Conservation (phyloP, 371 early-diverging fungal genomes). For the Lichtheimia corymbifera region DNA sequence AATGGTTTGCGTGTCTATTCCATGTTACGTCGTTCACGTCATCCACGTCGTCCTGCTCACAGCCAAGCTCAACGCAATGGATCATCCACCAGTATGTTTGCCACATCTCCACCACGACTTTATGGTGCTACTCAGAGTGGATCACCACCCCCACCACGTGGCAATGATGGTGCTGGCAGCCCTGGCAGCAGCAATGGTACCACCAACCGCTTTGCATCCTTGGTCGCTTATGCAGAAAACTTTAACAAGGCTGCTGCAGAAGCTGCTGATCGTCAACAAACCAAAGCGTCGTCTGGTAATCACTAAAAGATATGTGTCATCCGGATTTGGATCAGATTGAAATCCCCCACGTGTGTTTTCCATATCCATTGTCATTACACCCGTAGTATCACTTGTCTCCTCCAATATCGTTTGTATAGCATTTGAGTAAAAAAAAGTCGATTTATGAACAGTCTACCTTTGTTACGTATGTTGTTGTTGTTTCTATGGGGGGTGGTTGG, state of each 20-base stretch:
- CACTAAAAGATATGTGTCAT: neutral
- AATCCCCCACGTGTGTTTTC: neutral
- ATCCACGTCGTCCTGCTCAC: slow-evolving; percentile 10
- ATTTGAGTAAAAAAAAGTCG: neutral
- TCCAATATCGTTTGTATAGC: neutral
- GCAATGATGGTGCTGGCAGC: slow-evolving; percentile 20
- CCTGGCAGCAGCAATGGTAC: neutral
- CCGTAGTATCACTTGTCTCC: neutral
- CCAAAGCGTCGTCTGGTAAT: slow-evolving; percentile 1
- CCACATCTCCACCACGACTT: slow-evolving; percentile 14
- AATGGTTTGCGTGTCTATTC: slow-evolving; percentile 52
- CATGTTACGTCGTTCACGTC: slow-evolving; percentile 44
- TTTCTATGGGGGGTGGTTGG: neutral
- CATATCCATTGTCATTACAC: neutral
- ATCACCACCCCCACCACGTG: slow-evolving; percentile 7
- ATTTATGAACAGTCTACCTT: neutral
- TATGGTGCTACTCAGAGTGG: slow-evolving; percentile 7
- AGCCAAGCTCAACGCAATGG: slow-evolving; percentile 12
- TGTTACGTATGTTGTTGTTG: neutral
- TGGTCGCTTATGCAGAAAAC: slow-evolving; percentile 38
- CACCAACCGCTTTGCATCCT: slow-evolving; percentile 34
- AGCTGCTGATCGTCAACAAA: slow-evolving; percentile 14
- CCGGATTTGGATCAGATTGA: neutral
- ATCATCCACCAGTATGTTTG: slow-evolving; percentile 15
- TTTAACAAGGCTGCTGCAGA: slow-evolving; percentile 28